A percentile compares a stretch with the other conserved stretches of the same genome.
Evolutionary conservation across 495 filamentous ascomycete genomes (phyloP).

Genomic region (Aspergillus affinis): DNA sequence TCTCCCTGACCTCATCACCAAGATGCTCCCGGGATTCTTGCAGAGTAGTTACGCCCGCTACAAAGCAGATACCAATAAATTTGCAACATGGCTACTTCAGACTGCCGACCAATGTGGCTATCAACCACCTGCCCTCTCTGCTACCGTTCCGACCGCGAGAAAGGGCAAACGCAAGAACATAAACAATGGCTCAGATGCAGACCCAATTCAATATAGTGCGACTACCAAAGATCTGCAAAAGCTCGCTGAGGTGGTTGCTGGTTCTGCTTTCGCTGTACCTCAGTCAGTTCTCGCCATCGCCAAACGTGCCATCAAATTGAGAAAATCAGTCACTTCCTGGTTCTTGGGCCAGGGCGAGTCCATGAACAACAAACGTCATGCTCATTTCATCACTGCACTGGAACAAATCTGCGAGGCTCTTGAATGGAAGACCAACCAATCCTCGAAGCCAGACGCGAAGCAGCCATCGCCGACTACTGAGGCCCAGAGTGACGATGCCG

Average conservation of each 20-base stretch:
- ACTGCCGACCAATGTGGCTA: slow-evolving; percentile 40
- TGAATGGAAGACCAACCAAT: slow-evolving; percentile 24
- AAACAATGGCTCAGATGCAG: slow-evolving; percentile 14
- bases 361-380: slow-evolving; percentile 22
- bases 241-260: slow-evolving; percentile 29
- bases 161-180: slow-evolving; percentile 25
- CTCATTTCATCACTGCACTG: slow-evolving; percentile 30
- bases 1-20: too few species aligned
- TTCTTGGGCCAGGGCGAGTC: slow-evolving; percentile 28
- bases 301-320: slow-evolving; percentile 32
- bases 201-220: slow-evolving; percentile 20
- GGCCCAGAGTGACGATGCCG: slow-evolving; percentile 13
- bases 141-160: slow-evolving; percentile 15
- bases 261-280: slow-evolving; percentile 27
- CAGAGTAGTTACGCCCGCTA: slow-evolving; percentile 46
- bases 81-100: slow-evolving; percentile 51
- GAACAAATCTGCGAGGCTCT: slow-evolving; percentile 30
- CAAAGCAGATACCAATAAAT: slow-evolving; percentile 47
- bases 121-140: slow-evolving; percentile 21
- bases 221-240: slow-evolving; percentile 30
- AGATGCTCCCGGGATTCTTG: slow-evolving; percentile 34
- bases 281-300: slow-evolving; percentile 25
- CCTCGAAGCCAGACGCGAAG: slow-evolving; percentile 19
- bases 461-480: slow-evolving; percentile 16
- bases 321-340: slow-evolving; percentile 31